These are phyloP conservation scores for Logfia minima DNA, from an alignment of 129 eudicot species.

Conservation along the genomic window DNA sequence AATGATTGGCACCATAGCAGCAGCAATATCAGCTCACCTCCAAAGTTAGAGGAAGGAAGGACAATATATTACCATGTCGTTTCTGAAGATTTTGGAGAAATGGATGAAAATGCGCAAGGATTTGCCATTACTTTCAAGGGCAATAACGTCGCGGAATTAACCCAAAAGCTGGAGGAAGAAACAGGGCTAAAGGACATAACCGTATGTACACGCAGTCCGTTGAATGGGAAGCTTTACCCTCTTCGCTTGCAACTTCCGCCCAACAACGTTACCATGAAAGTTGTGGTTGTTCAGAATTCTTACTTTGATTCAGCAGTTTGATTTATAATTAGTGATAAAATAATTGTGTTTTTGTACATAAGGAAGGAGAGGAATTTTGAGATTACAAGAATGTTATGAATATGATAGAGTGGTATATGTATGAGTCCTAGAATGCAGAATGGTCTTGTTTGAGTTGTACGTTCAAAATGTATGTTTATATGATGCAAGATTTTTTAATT, in stretches of 20 bases:
- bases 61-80: constrained; percentile 58
- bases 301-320: neutral
- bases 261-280: constrained; percentile 66
- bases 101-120: constrained; percentile 60
- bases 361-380: constrained; percentile 1
- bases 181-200: constrained; percentile 46
- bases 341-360: neutral
- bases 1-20: neutral
- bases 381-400: neutral
- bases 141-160: constrained; percentile 53
- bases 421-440: neutral
- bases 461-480: neutral
- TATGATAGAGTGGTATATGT: neutral
- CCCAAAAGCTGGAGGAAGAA: constrained; percentile 62
- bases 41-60: constrained; percentile 62
- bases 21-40: constrained; percentile 29
- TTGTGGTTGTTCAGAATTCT: constrained; percentile 57
- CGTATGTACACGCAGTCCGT: constrained; percentile 59
- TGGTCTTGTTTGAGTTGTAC: neutral
- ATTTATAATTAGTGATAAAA: neutral
- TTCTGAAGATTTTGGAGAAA: constrained; percentile 56
- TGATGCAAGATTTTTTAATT: neutral
- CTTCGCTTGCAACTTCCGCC: constrained; percentile 91
- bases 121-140: constrained; percentile 60
- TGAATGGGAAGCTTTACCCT: constrained; percentile 73